Percentiles rank a stretch among this genome's conserved stretches.
Evolutionary conservation across 495 filamentous ascomycete species (phyloP).

Genomic region (Hypomontagnella monticulosa): DNA sequence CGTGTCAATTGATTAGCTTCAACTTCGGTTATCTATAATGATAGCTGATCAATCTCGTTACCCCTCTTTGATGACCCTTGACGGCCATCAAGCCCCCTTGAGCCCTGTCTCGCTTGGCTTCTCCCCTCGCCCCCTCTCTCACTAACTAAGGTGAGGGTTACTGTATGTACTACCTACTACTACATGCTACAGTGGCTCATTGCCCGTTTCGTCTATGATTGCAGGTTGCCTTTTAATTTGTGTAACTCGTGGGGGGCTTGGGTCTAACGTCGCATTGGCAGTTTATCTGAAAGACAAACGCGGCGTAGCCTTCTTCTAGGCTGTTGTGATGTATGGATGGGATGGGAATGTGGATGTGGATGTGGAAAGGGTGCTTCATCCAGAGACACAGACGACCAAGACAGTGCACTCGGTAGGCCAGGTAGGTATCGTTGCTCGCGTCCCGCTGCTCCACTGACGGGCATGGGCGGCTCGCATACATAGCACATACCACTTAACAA

Average conservation of each 20-base stretch:
- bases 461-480: constrained; percentile 25
- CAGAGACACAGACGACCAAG: constrained; percentile 4
- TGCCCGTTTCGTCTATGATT: constrained; percentile 37
- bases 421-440: constrained; percentile 12
- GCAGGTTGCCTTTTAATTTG: constrained; percentile 37
- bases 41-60: constrained; percentile 41
- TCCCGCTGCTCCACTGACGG: constrained; percentile 15
- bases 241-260: constrained; percentile 33
- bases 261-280: constrained; percentile 36
- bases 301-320: constrained; percentile 30
- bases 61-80: constrained; percentile 29
- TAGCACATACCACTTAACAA: constrained; percentile 27
- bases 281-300: constrained; percentile 29
- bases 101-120: constrained; percentile 26
- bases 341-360: too few relatives aligned
- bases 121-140: constrained; percentile 10
- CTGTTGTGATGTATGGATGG: constrained; percentile 22
- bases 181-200: constrained; percentile 31
- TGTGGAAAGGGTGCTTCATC: constrained; percentile 19
- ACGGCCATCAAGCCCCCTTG: constrained; percentile 9
- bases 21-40: constrained; percentile 37
- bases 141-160: constrained; percentile 7
- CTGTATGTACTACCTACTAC: constrained; percentile 16
- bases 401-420: neutral
- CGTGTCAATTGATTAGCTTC: constrained; percentile 36